Percentiles rank a stretch among this genome's conserved stretches.
phyloP scores from a whole-genome alignment of 805 yeast species.

The Zygotorulaspora sp. region DNA sequence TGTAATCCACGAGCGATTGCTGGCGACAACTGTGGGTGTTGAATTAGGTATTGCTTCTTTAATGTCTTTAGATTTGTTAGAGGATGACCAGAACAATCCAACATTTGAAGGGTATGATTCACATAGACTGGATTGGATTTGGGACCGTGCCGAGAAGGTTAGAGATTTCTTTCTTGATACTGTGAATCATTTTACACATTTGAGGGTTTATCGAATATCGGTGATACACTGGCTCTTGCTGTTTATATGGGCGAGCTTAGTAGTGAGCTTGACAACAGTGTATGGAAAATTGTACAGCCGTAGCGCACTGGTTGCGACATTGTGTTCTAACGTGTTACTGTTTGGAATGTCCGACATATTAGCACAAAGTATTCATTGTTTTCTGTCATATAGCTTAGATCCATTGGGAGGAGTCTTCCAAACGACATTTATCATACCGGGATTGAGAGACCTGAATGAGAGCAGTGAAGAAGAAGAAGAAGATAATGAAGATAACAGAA shows the following conservation, averaged over 20 bases:
- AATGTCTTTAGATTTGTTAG: constrained; percentile 25
- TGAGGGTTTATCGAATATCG: constrained; percentile 46
- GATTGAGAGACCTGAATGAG: constrained; percentile 4
- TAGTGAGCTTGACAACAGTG: constrained; percentile 50
- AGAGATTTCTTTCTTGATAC: neutral
- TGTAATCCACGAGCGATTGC: too few species aligned
- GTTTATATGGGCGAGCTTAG: constrained; percentile 43
- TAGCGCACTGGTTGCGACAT: constrained; percentile 69
- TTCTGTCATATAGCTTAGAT: constrained; percentile 21
- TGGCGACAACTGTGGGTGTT: too few species aligned
- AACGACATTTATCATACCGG: constrained; percentile 12
- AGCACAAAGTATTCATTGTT: constrained; percentile 66
- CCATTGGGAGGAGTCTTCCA: constrained; percentile 24
- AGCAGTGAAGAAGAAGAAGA: constrained; percentile 6
- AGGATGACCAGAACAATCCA: constrained; percentile 18
- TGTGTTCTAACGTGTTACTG: constrained; percentile 72
- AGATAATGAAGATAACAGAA: constrained; percentile 14
- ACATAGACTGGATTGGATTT: too few species aligned
- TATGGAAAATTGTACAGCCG: constrained; percentile 58
- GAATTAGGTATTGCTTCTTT: neutral
- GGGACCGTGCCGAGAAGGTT: too few species aligned
- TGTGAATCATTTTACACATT: constrained; percentile 7
- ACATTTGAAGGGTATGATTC: constrained; percentile 14
- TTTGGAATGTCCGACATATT: constrained; percentile 88
- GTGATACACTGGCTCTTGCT: constrained; percentile 52